phyloP scores from a whole-genome alignment of 139 green algal genomes.

The Gonium pectorale region DNA sequence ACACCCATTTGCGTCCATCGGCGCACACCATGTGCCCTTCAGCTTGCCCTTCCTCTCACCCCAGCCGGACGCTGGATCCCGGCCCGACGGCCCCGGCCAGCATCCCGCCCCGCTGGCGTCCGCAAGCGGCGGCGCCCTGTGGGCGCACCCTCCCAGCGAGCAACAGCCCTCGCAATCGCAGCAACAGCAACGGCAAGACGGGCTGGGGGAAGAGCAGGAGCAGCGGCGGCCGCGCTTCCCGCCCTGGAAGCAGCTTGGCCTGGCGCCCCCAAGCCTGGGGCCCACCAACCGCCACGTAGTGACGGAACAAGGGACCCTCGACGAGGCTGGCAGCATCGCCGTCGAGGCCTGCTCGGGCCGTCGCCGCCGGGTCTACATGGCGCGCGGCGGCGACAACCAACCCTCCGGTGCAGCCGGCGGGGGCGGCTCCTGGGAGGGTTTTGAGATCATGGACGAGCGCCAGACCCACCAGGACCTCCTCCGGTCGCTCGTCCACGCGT shows the following conservation, averaged over 20 bases:
- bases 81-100: too few species aligned
- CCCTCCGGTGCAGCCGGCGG: background rate
- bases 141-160: too few species aligned
- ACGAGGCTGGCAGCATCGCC: background rate
- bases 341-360: slow-evolving; percentile 18
- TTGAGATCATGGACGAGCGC: slow-evolving; percentile 66
- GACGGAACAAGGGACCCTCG: background rate
- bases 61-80: background rate
- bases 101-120: too few species aligned
- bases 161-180: too few species aligned
- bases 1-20: too few species aligned
- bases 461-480: slow-evolving; percentile 53
- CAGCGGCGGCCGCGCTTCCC: background rate
- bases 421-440: slow-evolving; percentile 26
- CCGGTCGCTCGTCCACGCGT: slow-evolving; percentile 47
- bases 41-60: background rate
- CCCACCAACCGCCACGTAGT: slow-evolving; percentile 15
- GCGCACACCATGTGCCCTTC: background rate
- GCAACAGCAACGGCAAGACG: background rate
- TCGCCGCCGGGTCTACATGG: slow-evolving; percentile 26
- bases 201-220: background rate
- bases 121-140: too few species aligned
- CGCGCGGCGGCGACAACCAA: background rate
- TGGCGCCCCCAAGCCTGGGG: background rate
- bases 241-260: background rate